phyloP scores from a whole-genome alignment of 192 early-diverging fungal species.

The Jimgerdemannia lactiflua region DNA sequence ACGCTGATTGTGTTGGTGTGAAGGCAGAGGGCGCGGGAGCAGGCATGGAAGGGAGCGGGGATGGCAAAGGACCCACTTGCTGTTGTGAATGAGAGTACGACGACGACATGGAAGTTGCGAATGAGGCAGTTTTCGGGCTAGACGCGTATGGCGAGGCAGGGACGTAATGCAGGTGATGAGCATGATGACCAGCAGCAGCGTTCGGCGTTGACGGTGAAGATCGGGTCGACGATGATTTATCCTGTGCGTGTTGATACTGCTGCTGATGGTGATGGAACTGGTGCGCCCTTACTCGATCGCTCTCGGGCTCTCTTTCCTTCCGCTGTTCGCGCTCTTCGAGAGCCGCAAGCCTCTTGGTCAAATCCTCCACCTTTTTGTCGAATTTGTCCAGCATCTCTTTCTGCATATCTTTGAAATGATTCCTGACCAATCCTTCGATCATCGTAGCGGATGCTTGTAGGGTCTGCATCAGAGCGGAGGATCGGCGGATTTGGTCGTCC shows the following conservation, averaged over 20 bases:
- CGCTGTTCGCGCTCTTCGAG: conserved; percentile 9
- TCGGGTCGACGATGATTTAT: background rate
- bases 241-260: background rate
- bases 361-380: conserved; percentile 36
- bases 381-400: conserved; percentile 51
- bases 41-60: background rate
- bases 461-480: conserved; percentile 67
- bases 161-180: background rate
- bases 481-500: conserved; percentile 75
- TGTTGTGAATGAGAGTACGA: background rate
- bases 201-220: background rate
- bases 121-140: background rate
- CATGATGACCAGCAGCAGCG: background rate
- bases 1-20: background rate
- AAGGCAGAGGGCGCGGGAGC: background rate
- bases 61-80: background rate
- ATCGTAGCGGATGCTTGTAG: conserved; percentile 69
- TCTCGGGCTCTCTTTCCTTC: background rate
- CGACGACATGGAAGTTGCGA: background rate
- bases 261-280: background rate
- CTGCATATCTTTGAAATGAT: conserved; percentile 74
- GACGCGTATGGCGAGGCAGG: background rate
- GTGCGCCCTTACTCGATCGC: background rate
- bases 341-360: conserved; percentile 10
- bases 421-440: conserved; percentile 77